Base-by-base conservation (phyloP, 306 rosid species). In the Quillaja saponaria region DNA sequence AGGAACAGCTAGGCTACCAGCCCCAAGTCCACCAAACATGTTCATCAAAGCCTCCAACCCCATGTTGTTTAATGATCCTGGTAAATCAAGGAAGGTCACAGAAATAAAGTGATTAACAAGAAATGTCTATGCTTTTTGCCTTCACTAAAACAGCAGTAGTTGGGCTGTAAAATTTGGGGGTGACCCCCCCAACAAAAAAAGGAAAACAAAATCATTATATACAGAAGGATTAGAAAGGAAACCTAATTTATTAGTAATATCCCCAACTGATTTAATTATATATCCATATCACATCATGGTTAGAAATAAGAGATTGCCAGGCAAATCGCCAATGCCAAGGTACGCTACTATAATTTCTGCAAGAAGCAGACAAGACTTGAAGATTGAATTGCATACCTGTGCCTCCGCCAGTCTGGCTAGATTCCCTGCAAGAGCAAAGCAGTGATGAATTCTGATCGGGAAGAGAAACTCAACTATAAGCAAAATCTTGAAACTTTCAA, bases 11-110 rank as follows among this genome's bases (percentile, higher is more conserved):
- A 80, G 63, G 82, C 86, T 82, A 54, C 96, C 95, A 68, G 95
- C 77, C 56, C 96, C 90, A 53, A 90, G 95, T 48, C 90, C 96
- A 63, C 96, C 96, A 75, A 90, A 90, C 95, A 90, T 84, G 74
- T 83, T 82, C 69, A 87, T 84, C 78, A 86, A 72, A 81, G 72
- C 76, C 56, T 90, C 95, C 79, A 86, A 50, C 49, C 95, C 91
- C 48, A 31, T 1, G 73, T 76, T 86, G 77, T 90, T 75, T 33
- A 66, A 11, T 16, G 86, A 18, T 63, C 84, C 91, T 72, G 77
- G 55, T 58, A 51, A 40, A 48, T 48, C 35, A 37, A 56, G 38
- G 16, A 5, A 16, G 31, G 31, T 25, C 2, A 25, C 3, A 25
- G 2, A 25, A 25, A 25, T 25, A 25, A 14, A 53, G 46, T 51